These are phyloP conservation scores for Amanita jacksonii DNA, from an alignment of 768 basidiomycete genomes.

Conservation along the genomic window DNA sequence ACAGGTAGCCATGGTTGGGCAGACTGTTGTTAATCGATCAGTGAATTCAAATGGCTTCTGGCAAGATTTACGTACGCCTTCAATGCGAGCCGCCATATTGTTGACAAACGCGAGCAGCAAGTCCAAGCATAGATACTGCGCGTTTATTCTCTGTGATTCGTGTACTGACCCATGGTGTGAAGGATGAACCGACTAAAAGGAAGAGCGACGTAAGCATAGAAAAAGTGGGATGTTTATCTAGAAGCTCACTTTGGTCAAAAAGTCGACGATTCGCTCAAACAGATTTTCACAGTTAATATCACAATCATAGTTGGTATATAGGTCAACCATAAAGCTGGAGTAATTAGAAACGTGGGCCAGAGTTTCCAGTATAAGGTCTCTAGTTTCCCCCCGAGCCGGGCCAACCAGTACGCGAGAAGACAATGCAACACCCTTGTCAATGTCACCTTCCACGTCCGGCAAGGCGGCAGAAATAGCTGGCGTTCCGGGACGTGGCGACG, in stretches of 20 bases:
- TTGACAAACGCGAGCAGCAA: conserved; percentile 79
- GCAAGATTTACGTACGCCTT: conserved; percentile 27
- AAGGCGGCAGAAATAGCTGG: conserved; percentile 32
- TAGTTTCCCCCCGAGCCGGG: conserved; percentile 79
- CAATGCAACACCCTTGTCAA: conserved; percentile 32
- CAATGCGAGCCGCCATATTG: conserved; percentile 68
- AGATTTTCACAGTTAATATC: conserved; percentile 95
- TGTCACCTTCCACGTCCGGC: conserved; percentile 32
- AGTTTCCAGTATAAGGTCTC: conserved; percentile 86
- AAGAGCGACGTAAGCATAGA: conserved; percentile 1
- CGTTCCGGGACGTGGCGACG: conserved; percentile 46
- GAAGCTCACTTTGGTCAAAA: conserved; percentile 70
- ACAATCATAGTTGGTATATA: conserved; percentile 96
- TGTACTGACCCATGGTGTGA: conserved; percentile 45
- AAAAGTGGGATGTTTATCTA: neutral
- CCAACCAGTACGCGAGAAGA: conserved; percentile 52
- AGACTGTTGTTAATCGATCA: conserved; percentile 26
- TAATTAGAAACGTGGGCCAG: conserved; percentile 72
- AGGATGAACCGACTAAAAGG: conserved; percentile 68
- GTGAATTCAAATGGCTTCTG: conserved; percentile 9
- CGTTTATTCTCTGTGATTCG: conserved; percentile 61
- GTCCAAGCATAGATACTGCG: conserved; percentile 84
- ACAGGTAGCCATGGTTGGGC: conserved; percentile 57
- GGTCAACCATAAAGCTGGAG: conserved; percentile 89
- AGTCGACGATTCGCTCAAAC: conserved; percentile 82